Percentiles rank a stretch among this genome's conserved stretches.
phyloP scores from a whole-genome alignment of 2,329 filamentous ascomycete genomes.

The Chalaropsis thielavioides region DNA sequence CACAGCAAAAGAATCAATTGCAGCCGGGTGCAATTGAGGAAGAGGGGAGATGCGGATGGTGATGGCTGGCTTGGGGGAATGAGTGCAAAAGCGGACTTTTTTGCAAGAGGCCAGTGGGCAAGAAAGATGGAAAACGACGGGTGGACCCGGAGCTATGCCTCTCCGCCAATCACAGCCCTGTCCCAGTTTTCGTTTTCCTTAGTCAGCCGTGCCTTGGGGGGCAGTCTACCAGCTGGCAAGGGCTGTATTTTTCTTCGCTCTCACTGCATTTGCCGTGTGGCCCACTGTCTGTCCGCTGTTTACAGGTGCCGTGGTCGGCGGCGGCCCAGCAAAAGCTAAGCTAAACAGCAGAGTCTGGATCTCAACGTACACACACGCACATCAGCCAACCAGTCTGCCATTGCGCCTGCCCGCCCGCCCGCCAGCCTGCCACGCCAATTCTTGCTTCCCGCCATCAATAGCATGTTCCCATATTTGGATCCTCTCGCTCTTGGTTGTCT shows the following conservation, averaged over 20 bases:
- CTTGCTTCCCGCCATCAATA: background rate
- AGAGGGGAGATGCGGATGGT: slow-evolving; percentile 24
- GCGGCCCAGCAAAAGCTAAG: background rate
- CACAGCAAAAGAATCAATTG: slow-evolving; percentile 44
- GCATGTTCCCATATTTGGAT: slow-evolving; percentile 1
- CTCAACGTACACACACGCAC: background rate
- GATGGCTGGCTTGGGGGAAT: slow-evolving; percentile 18
- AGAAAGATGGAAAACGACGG: slow-evolving; percentile 18
- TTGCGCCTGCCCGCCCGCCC: background rate
- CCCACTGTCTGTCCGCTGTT: slow-evolving; percentile 9
- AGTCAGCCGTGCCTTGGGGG: slow-evolving; percentile 9
- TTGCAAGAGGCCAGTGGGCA: slow-evolving; percentile 18
- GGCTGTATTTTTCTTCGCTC: slow-evolving; percentile 14
- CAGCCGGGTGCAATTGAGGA: slow-evolving; percentile 44
- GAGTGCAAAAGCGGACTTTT: slow-evolving; percentile 20
- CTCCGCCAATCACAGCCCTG: slow-evolving; percentile 15
- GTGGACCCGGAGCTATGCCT: slow-evolving; percentile 17
- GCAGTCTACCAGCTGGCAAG: slow-evolving; percentile 4
- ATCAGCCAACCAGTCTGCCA: background rate
- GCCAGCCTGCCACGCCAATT: slow-evolving; percentile 4
- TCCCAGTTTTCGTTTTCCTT: slow-evolving; percentile 16
- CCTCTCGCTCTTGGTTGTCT: background rate
- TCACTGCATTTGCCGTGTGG: background rate
- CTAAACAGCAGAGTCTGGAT: no score
- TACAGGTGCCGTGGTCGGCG: slow-evolving; percentile 11